These are phyloP conservation scores for Mycoemilia scoparia DNA, from an alignment of 192 early-diverging fungal genomes.

Conservation along the genomic window DNA sequence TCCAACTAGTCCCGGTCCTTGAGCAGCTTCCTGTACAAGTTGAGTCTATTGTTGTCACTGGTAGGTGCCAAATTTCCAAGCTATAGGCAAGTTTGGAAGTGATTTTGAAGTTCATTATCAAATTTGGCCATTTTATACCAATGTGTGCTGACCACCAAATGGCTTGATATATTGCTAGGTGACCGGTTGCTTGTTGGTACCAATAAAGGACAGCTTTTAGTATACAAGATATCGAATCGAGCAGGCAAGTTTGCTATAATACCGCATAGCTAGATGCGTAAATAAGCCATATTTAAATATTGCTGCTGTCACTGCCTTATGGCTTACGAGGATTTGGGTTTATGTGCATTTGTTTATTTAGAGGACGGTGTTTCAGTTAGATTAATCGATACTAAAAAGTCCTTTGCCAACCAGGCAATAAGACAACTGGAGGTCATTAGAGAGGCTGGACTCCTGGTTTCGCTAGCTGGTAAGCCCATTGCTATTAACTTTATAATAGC, in stretches of 20 bases:
- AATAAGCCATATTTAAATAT: background rate
- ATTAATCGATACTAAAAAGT: conserved; percentile 43
- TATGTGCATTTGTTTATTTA: no score
- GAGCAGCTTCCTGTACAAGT: conserved; percentile 51
- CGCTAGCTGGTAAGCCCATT: no score
- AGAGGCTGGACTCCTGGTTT: conserved; percentile 50
- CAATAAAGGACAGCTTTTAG: conserved; percentile 39
- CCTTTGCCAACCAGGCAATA: conserved; percentile 47
- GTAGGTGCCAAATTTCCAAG: conserved; percentile 7
- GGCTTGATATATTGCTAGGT: no score
- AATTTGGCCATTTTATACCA: background rate
- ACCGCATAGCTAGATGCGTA: background rate
- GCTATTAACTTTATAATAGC: no score
- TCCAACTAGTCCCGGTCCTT: conserved; percentile 51
- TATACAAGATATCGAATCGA: conserved; percentile 38
- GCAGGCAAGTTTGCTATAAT: conserved; percentile 2
- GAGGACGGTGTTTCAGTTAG: conserved; percentile 23
- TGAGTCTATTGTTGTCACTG: conserved; percentile 49
- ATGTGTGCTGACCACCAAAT: background rate
- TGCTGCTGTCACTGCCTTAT: no score
- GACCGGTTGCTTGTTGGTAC: conserved; percentile 60
- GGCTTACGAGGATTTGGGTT: no score
- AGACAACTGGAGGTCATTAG: conserved; percentile 61
- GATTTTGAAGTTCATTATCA: background rate
- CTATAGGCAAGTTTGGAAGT: background rate